Conservation (phyloP, 768 basidiomycete species). For the Suillus brevipes region DNA sequence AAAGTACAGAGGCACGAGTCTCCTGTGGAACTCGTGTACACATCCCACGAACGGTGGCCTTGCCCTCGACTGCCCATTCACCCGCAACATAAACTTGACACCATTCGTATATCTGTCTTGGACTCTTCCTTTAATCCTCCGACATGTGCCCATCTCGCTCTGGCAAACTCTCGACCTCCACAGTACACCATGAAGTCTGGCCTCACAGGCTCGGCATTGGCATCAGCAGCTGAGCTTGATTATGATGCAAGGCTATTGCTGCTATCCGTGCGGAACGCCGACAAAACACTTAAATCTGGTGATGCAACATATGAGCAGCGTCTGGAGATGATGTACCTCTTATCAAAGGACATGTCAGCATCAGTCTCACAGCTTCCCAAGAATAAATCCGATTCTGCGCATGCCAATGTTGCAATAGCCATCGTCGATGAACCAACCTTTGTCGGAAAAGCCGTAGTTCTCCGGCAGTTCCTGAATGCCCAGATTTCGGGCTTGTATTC, state of each 20-base stretch:
- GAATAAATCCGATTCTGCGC: constrained; percentile 1
- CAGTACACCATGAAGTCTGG: neutral
- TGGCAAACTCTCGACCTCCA: constrained; percentile 49
- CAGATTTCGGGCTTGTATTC: constrained; percentile 17
- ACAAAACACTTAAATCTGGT: constrained; percentile 69
- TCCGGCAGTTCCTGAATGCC: constrained; percentile 51
- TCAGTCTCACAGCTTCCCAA: neutral
- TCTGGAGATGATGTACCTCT: constrained; percentile 82
- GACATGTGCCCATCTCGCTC: constrained; percentile 78
- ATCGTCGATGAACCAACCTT: constrained; percentile 89
- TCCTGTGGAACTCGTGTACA: constrained; percentile 59
- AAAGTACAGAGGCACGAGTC: constrained; percentile 46
- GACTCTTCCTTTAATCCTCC: constrained; percentile 96
- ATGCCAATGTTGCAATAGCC: constrained; percentile 67
- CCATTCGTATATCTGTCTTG: constrained; percentile 66
- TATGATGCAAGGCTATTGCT: constrained; percentile 79
- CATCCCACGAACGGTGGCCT: constrained; percentile 68
- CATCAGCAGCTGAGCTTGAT: constrained; percentile 22
- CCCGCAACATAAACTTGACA: constrained; percentile 10
- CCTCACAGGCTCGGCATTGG: neutral
- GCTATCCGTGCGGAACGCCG: constrained; percentile 83
- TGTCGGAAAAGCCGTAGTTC: constrained; percentile 69
- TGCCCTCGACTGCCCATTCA: constrained; percentile 27
- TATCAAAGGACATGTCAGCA: constrained; percentile 48
- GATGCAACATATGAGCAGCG: constrained; percentile 80